phyloP scores from a whole-genome alignment of 2,329 filamentous ascomycete genomes.

The Thielaviopsis ethacetica region DNA sequence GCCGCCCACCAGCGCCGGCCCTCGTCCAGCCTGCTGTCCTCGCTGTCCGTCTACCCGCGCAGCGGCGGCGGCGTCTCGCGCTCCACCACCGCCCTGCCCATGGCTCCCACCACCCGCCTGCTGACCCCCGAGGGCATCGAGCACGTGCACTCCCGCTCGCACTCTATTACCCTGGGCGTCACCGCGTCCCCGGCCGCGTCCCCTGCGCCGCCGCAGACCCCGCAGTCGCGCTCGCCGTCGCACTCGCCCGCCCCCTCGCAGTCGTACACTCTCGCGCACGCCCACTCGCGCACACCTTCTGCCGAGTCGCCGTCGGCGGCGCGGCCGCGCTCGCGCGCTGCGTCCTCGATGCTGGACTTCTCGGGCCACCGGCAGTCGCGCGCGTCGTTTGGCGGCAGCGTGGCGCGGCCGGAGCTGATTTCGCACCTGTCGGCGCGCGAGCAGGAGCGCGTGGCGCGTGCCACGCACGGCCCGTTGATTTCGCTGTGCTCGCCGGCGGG shows the following conservation, averaged over 20 bases:
- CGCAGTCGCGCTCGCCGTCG: background rate
- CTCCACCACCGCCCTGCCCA: background rate
- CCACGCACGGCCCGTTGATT: conserved; percentile 64
- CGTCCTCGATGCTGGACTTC: background rate
- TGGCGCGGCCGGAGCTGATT: conserved; percentile 40
- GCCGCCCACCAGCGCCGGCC: conserved; percentile 3
- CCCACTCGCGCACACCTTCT: conserved; percentile 28
- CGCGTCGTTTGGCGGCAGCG: conserved; percentile 16
- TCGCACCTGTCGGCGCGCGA: conserved; percentile 67
- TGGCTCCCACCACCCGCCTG: conserved; percentile 2
- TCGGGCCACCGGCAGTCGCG: background rate
- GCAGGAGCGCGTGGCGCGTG: conserved; percentile 72
- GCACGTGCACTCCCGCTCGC: conserved; percentile 6
- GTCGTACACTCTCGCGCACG: conserved; percentile 22
- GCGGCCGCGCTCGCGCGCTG: conserved; percentile 23
- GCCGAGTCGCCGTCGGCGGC: conserved; percentile 23
- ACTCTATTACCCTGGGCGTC: conserved; percentile 22
- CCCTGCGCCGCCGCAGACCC: conserved; percentile 21
- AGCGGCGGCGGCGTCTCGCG: conserved; percentile 2
- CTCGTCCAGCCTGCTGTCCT: background rate
- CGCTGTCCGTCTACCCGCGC: background rate
- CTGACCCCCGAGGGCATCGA: conserved; percentile 10
- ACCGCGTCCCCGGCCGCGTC: conserved; percentile 27
- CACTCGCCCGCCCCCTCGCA: conserved; percentile 11
- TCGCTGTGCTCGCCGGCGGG: conserved; percentile 30